Base-by-base conservation (phyloP, 1,284 basidiomycete species). In the Neonothopanus nambi region DNA sequence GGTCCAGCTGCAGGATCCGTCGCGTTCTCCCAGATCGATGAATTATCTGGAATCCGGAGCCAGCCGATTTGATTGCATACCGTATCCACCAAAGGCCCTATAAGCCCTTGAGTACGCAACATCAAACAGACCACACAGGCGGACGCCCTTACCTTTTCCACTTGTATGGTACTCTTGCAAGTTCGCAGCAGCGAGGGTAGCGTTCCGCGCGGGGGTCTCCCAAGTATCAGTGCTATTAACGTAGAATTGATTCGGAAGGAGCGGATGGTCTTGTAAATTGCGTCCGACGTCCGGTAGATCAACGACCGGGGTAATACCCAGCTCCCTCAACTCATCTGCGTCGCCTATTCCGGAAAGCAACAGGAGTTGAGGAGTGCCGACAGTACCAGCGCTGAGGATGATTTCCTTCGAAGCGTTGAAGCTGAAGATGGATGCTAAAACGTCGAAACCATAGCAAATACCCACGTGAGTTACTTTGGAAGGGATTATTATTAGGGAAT, bases 281-380 rank as follows among this genome's bases (percentile, higher is more conserved):
- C 39, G 23, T 26, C 54, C 54, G 12, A 56, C 54, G 13, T 43
- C 46, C 24, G 54, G 54, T 15, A 48, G 45, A 39, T 52, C 24
- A 20, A 42, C 49, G 13, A 52, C 20, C 12, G 54, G n/a, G 3
- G 26, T 18, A n/a, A 56, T 48, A 18, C 40, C 50, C 11, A 52
- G 23, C 36, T 24, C 13, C n/a, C 13, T 18, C 8, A 56, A 21
- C 15, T 28, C 36, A 9, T 26, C 37, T 6, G 45, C 24, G 37
- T 56, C 49, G 17, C 50, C 54, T 13, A 56, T 56, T 13, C 54
- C 54, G 30, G 50, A 52, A 30, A 42, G 26, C 11, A 52, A 13
- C 15, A 56, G 49, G 15, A 56, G 26, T 7, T 56, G 45, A 24
- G 50, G 49, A 13, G 44, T 56, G 15, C 39, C 45, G 30, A 56